Evolutionary conservation across 2,329 filamentous ascomycete species (phyloP).

Genomic region (Penicillium sp.): DNA sequence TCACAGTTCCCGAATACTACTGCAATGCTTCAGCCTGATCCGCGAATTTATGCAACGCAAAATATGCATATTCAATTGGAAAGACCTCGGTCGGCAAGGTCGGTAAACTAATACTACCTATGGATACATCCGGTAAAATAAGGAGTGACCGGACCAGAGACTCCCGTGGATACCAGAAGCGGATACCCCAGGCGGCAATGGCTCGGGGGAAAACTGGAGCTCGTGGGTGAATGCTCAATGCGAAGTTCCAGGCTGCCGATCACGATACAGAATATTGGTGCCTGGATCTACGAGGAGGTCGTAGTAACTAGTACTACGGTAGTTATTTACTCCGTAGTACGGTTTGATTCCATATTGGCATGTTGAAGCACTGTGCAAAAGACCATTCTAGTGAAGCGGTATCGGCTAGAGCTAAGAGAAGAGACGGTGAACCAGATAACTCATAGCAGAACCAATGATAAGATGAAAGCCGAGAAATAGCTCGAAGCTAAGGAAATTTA

Average conservation of each 20-base stretch:
- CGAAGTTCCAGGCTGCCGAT: background rate
- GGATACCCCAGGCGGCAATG: slow-evolving; percentile 1
- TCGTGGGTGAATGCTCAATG: background rate
- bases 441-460: background rate
- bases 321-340: too few relatives aligned
- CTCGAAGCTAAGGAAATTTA: background rate
- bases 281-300: background rate
- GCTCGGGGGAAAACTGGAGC: background rate
- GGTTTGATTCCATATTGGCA: background rate
- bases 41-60: too few relatives aligned
- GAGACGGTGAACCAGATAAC: background rate
- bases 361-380: background rate
- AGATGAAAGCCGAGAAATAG: background rate
- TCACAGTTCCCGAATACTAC: too few relatives aligned
- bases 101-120: background rate
- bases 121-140: background rate
- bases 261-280: background rate
- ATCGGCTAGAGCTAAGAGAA: background rate
- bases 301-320: too few relatives aligned
- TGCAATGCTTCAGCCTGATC: too few relatives aligned
- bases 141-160: background rate
- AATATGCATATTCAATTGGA: too few relatives aligned
- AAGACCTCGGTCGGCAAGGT: too few relatives aligned
- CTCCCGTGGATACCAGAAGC: background rate
- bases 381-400: background rate